These are phyloP conservation scores for Acanthamoeba rhysodes DNA, from an alignment of 208 protist species.

Conservation along the genomic window DNA sequence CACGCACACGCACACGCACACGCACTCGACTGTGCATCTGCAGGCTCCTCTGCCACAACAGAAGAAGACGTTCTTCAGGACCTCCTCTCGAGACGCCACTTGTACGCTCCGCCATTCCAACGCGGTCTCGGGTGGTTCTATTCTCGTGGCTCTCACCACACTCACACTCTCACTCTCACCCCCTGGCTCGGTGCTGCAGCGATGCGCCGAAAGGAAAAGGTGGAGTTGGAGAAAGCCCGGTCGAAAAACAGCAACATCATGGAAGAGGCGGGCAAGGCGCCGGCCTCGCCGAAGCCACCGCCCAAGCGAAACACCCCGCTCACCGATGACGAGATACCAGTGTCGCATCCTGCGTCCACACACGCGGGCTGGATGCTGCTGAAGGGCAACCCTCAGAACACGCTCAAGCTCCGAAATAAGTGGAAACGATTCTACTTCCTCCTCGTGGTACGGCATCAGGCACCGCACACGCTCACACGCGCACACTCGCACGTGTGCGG, in stretches of 20 bases:
- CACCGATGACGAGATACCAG: background rate
- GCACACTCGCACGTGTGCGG: background rate
- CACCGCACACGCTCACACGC: background rate
- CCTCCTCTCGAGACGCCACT: background rate
- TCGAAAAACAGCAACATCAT: background rate
- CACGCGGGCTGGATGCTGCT: slow-evolving; percentile 16
- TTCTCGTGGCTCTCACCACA: background rate
- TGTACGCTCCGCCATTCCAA: background rate
- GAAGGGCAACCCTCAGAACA: slow-evolving; percentile 48
- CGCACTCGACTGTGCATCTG: background rate
- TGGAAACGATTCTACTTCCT: slow-evolving; percentile 49
- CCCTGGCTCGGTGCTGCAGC: background rate
- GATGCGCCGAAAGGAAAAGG: background rate
- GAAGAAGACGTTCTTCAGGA: background rate
- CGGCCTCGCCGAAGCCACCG: background rate
- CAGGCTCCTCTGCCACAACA: background rate
- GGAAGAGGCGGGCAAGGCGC: background rate
- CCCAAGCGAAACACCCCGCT: background rate
- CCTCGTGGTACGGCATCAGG: background rate
- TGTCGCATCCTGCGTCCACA: background rate
- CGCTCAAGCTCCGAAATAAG: slow-evolving; percentile 49
- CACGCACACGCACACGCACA: no score
- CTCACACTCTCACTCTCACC: background rate
- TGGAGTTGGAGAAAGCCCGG: background rate
- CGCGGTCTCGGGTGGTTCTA: background rate